phyloP scores from a whole-genome alignment of 2,329 filamentous ascomycete species.

The Colletotrichum limetticola region DNA sequence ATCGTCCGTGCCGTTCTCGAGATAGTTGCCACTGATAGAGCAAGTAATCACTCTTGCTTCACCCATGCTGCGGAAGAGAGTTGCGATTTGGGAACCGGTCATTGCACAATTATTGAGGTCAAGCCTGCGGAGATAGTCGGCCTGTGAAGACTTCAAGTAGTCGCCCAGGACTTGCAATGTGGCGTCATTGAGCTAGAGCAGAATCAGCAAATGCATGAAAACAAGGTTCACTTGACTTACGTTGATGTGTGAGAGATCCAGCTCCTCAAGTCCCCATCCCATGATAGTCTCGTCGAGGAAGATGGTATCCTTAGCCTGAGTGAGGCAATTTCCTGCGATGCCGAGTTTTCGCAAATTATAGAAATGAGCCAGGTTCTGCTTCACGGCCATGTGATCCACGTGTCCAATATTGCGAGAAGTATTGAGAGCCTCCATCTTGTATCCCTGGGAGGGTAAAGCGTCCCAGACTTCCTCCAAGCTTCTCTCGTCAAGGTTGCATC shows the following conservation, averaged over 20 bases:
- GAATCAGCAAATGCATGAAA: constrained; percentile 32
- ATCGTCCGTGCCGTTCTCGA: constrained; percentile 63
- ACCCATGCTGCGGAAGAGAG: constrained; percentile 62
- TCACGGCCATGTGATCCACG: constrained; percentile 58
- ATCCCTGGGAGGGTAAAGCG: constrained; percentile 56
- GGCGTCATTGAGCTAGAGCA: constrained; percentile 57
- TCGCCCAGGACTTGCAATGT: constrained; percentile 58
- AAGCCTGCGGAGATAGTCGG: constrained; percentile 54
- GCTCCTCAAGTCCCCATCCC: constrained; percentile 60
- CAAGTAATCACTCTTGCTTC: constrained; percentile 58
- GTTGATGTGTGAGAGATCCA: constrained; percentile 66
- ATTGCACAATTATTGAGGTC: constrained; percentile 64
- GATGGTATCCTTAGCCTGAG: constrained; percentile 55
- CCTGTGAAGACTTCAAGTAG: constrained; percentile 55
- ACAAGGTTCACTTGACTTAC: constrained; percentile 45
- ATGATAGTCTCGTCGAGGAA: constrained; percentile 57
- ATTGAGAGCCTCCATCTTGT: constrained; percentile 59
- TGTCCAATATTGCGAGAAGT: constrained; percentile 64
- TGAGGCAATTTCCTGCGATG: constrained; percentile 61
- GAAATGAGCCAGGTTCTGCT: constrained; percentile 55
- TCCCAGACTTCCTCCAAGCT: constrained; percentile 60
- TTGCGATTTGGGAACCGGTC: constrained; percentile 59
- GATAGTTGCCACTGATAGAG: constrained; percentile 61
- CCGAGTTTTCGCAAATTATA: constrained; percentile 58
- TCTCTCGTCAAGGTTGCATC: constrained; percentile 61